A percentile compares a stretch with the other conserved stretches of the same genome.
These are phyloP conservation scores for Cercospora citrullina DNA, from an alignment of 2,329 filamentous ascomycete genomes.

Conservation along the genomic window DNA sequence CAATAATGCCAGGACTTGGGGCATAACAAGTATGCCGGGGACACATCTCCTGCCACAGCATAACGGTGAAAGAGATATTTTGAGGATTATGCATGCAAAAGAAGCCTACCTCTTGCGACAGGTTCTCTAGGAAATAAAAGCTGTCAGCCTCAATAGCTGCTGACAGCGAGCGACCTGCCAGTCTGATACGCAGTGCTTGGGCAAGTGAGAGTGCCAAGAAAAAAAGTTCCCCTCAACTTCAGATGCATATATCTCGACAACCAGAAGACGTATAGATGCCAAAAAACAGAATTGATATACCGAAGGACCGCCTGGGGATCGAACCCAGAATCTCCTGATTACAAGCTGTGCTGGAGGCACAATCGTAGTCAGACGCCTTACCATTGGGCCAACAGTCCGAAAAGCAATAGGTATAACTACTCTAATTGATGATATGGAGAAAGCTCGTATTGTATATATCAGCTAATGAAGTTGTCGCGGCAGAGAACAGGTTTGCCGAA, in stretches of 20 bases:
- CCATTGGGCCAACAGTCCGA: conserved; percentile 6
- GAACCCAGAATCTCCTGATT: conserved; percentile 15
- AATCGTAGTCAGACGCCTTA: conserved; percentile 15
- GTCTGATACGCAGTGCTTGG: not conserved
- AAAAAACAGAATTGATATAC: not conserved
- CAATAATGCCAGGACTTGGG: not conserved
- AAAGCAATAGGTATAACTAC: not conserved
- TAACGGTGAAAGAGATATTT: not conserved
- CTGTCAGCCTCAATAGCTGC: not conserved
- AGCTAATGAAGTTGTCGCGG: too few relatives aligned
- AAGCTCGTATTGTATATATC: too few relatives aligned
- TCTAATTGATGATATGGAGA: not conserved
- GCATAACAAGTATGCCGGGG: not conserved
- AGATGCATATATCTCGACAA: not conserved
- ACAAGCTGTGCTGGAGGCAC: not conserved
- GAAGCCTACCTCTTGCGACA: not conserved
- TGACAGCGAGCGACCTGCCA: not conserved
- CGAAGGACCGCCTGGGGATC: conserved; percentile 10
- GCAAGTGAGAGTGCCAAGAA: not conserved
- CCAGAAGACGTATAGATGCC: not conserved
- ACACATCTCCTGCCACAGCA: not conserved
- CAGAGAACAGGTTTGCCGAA: too few relatives aligned
- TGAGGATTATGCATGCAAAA: not conserved
- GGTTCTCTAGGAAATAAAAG: not conserved
- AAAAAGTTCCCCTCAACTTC: not conserved